Conservation (phyloP, 1,139 yeast species). For the Geotrichum carabidarum region DNA sequence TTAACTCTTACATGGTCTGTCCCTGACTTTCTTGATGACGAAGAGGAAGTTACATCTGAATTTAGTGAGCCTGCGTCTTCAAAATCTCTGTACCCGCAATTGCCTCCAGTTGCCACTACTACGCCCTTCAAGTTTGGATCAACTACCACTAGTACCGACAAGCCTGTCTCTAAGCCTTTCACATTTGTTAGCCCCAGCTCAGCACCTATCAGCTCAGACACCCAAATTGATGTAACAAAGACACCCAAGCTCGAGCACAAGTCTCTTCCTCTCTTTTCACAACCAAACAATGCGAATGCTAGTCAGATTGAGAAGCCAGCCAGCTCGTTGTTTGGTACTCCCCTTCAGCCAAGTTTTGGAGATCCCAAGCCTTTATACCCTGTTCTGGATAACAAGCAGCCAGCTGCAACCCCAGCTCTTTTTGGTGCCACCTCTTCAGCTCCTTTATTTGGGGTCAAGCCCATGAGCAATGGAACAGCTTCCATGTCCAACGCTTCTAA, state of each 20-base stretch:
- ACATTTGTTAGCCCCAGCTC: constrained; percentile 3
- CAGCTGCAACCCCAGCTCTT: background rate
- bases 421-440: background rate
- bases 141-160: background rate
- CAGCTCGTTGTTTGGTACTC: background rate
- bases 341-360: background rate
- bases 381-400: background rate
- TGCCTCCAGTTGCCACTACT: background rate
- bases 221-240: background rate
- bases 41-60: constrained; percentile 11
- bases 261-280: background rate
- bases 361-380: background rate
- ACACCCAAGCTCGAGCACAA: constrained; percentile 3
- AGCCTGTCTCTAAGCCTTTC: constrained; percentile 6
- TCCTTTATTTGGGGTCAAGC: background rate
- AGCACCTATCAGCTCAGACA: background rate
- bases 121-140: constrained; percentile 5
- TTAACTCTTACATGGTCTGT: constrained; percentile 15
- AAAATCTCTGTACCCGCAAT: constrained; percentile 19
- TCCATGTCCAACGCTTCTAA: background rate
- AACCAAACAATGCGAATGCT: background rate
- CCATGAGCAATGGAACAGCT: background rate
- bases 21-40: constrained; percentile 15
- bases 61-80: constrained; percentile 19
- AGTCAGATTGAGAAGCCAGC: background rate